Base-by-base conservation (phyloP, 2,329 filamentous ascomycete species). In the Fusarium agapanthi region DNA sequence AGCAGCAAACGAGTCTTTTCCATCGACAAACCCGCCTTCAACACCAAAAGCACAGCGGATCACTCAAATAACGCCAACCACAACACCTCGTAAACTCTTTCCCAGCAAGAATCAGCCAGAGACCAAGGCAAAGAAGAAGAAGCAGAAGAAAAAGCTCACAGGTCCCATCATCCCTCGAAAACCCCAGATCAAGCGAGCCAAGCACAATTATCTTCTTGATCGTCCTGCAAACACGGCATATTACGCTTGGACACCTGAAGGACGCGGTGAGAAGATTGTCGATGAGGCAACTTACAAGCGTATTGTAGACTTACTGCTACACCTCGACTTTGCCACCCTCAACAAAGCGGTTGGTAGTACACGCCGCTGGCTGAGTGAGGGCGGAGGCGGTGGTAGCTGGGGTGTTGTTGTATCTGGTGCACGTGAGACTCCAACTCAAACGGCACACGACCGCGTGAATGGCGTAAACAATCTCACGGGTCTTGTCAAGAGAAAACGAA, bases 291-390 rank as follows among this genome's bases (percentile, higher is more conserved):
- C 88, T 54, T 95, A 94, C 81, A 90, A 90, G 70, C 88, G 92
- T 16, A 88, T 90, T 14, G 86, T 89, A 26, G 92, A 94, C 73
- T 82, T 94, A 15, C 84, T 96, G 0, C 86, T 95, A 10, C 89
- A 92, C 65, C 87, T 95, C 0, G 92, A 95, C 79, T 96, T 96
- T 80, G 86, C 89, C 3, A 91, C 87, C 14, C 80, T 90, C 7
- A 87, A 88, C 16, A 88, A 91, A 53, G 90, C 92, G 1, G 84
- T 83, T 4, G 84, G 85, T 37, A 94, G 92, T 76, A 93, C 93
- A 6, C 83, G 81, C 57, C 88, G 92, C 59, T 96, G 93, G 93
- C 85, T 90, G 47, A 86, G 86, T 20, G 92, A 95, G 76, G 89
- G 92, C 3, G 88, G 87, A 22, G 83, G 85, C 63, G 86, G 87